Conservation (phyloP, 1,284 basidiomycete species). For the Papiliotrema flavescens region DNA sequence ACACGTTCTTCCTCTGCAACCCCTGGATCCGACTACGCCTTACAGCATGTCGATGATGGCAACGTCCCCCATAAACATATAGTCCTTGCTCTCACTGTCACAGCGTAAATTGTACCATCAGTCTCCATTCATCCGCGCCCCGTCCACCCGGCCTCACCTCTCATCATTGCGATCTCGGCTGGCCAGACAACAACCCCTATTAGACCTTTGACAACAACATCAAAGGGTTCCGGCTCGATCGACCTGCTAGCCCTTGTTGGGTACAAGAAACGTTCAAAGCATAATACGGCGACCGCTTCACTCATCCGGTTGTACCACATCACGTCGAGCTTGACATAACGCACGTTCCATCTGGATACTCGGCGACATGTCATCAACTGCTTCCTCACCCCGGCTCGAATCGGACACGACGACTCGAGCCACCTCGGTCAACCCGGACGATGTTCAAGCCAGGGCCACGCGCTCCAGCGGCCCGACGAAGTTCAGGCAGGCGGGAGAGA, state of each 20-base stretch:
- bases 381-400: not conserved
- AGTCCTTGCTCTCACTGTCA: not conserved
- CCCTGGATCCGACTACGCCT: not conserved
- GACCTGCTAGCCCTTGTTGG: no score
- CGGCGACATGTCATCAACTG: not conserved
- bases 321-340: no score
- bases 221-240: no score
- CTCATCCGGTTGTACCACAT: no score
- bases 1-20: not conserved
- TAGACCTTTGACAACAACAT: no score
- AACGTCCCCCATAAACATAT: not conserved
- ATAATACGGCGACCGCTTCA: no score
- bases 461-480: not conserved
- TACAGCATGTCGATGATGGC: not conserved
- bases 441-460: not conserved
- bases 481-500: conserved; percentile 29
- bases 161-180: no score
- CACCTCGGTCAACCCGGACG: not conserved
- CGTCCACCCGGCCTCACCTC: no score
- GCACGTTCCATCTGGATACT: no score
- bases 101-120: not conserved
- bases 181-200: no score
- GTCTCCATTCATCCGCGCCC: no score
- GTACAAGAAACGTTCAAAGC: no score
- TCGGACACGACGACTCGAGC: not conserved